Evolutionary conservation across 192 early-diverging fungal species (phyloP), one percentile per base, ranked within the genome.

Genomic region (Entomortierella lignicola): DNA sequence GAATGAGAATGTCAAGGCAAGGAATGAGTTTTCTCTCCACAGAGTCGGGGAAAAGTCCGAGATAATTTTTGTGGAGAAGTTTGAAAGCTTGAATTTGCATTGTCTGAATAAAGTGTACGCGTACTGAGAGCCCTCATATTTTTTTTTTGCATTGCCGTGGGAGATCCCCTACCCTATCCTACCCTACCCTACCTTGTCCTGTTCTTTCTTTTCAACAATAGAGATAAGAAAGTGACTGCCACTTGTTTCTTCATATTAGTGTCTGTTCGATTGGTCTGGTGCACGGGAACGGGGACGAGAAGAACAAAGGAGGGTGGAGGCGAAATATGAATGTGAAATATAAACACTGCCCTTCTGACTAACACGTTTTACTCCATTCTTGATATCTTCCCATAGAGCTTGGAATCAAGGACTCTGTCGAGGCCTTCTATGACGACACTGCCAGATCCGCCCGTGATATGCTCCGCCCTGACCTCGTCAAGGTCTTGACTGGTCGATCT

Each of bases 371-470:
- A 47, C 23, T 47, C 44, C 31, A 27, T 47, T 47, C 44, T 10
- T 42, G 39, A 42, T 42, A 20, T 25, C 20, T 50, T 53, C 37
- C 34, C 20, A 6, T 48, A 84, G 83, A 56, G 10, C 82, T 81
- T 39, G 85, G 85, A 13, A 90, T 93, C 64, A 77, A 88, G 84
- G 97, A 99, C 82, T 94, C 92, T 29, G 89, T 90, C 25, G 92
- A 92, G 37, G 87, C 89, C 62, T 97, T 98, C 81, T 91, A 92
- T 53, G 91, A 90, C 21, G 97, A 98, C 79, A 93, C 94, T n/a
- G 85, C 92, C 29, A 87, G 85, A 48, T 97, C 95, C 11, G 96
- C 95, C 20, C 90, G 92, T 75, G 95, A 94, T 32, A 86, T 91
- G 67, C 89, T 93, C 65, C 87, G 90, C 63, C 89, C 93, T 54